Conservation (phyloP, 108 stramenopile genomes). For the Skeletonema grethae region DNA sequence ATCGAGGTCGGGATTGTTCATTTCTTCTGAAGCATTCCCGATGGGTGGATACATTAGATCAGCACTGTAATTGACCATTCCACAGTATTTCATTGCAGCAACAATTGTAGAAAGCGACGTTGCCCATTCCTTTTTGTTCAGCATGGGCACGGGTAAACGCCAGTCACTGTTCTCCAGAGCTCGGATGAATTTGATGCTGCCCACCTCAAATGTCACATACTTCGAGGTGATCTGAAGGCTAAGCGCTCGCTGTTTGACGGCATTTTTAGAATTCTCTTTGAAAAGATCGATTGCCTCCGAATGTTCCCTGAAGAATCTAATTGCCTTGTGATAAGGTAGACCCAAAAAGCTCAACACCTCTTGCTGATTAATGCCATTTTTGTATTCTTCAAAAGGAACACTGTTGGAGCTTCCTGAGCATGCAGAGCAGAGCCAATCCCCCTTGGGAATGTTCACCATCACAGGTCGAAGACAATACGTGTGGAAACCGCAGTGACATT, state of each 20-base stretch:
- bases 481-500: constrained; percentile 52
- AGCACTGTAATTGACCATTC: constrained; percentile 38
- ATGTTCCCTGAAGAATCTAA: constrained; percentile 32
- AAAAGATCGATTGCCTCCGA: constrained; percentile 28
- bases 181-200: constrained; percentile 25
- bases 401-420: constrained; percentile 24
- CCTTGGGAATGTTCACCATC: constrained; percentile 51
- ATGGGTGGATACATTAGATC: constrained; percentile 17
- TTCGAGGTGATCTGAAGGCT: constrained; percentile 14
- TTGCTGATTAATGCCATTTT: constrained; percentile 2
- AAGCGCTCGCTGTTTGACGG: constrained; percentile 26
- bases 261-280: constrained; percentile 18
- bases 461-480: constrained; percentile 55
- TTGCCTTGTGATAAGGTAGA: constrained; percentile 32
- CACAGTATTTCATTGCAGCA: constrained; percentile 48
- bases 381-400: constrained; percentile 29
- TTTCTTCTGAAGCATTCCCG: constrained; percentile 27
- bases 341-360: constrained; percentile 28
- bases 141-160: constrained; percentile 24
- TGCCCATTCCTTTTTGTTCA: constrained; percentile 28
- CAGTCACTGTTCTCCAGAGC: constrained; percentile 35
- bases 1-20: constrained; percentile 52
- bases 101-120: constrained; percentile 29
- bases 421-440: constrained; percentile 44
- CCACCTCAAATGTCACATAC: constrained; percentile 14